A percentile compares a stretch with the other conserved stretches of the same genome.
These are phyloP conservation scores for Wickerhamomyces chambardii DNA, from an alignment of 805 yeast genomes.

Conservation along the genomic window DNA sequence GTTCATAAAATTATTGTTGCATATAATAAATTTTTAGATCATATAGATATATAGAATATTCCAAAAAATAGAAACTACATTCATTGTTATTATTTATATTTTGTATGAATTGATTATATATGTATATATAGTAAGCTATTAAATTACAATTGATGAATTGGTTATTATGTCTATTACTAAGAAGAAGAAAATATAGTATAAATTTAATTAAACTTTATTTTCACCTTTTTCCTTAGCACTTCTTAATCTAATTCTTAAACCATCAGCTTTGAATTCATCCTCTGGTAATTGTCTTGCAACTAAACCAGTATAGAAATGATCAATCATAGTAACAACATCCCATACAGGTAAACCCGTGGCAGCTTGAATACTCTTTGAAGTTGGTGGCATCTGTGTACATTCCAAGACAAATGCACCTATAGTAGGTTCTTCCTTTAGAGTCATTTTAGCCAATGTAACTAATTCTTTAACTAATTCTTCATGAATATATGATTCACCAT, in stretches of 20 bases:
- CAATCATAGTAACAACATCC: constrained; percentile 23
- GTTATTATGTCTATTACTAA: no score
- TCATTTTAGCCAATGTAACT: constrained; percentile 13
- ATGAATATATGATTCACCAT: constrained; percentile 16
- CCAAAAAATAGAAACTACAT: no score
- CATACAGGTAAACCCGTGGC: constrained; percentile 21
- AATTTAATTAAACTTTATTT: no score
- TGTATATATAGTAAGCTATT: no score
- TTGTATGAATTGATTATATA: no score
- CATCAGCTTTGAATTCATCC: constrained; percentile 14
- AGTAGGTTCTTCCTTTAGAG: constrained; percentile 11
- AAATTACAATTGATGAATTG: no score
- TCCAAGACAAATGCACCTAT: constrained; percentile 23
- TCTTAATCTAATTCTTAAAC: constrained; percentile 16
- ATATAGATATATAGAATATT: no score
- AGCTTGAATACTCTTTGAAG: constrained; percentile 17
- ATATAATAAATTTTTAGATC: no score
- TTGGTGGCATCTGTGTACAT: constrained; percentile 28
- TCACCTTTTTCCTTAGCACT: constrained; percentile 15
- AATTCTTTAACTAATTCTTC: constrained; percentile 18
- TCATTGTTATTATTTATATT: no score
- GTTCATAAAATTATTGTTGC: no score
- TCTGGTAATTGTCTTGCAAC: constrained; percentile 10
- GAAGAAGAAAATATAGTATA: no score
- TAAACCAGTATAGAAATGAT: constrained; percentile 22